Base-by-base conservation (phyloP, 2,329 filamentous ascomycete genomes). In the Pseudogymnoascus sp. region DNA sequence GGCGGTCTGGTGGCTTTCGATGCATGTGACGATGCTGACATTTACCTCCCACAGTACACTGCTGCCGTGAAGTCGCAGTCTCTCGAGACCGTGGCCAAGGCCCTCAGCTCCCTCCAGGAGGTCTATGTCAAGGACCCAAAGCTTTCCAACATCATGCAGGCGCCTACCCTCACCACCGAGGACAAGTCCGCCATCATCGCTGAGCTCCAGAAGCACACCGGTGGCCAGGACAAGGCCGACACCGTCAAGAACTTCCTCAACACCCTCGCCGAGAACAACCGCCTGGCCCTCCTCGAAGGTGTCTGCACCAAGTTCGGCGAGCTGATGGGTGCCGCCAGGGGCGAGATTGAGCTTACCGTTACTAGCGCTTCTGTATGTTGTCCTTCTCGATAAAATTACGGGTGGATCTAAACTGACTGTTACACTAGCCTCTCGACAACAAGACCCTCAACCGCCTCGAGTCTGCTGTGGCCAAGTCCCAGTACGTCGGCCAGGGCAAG, bases 241-340 rank as follows among this genome's bases (percentile, higher is more conserved):
- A 91, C 93, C 68, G 81, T 97, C 78, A 92, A 95, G 87, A 96
- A 97, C 85, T 93, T 99, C 83, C 85, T 99, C 71, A 76, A 82
- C 64, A 90, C 93, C 64, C 85, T 99, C 65, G 93, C 95, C 70
- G 91, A 95, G 82, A 96, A 99, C 87, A 99, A 99, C 87, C 87
- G 95, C 71, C 83, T 99, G 70, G 87, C 87, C 68, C 82, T 95
- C 67, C 84, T 99, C 67, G 83, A 88, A 77, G 87, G 88, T 71
- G 88, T 97, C 68, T 87, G 86, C 76, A 85, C 89, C 75, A 97
- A 97, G 85, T 99, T 97, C 74, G 82, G 76, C 69, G 83, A 87
- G 75, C 81, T 99, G 74, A 96, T 97, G 83, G 86, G 91, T 73
- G 95, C 95, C 69, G 83, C 91, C 71, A 88, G 87, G 70, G 95